Evolutionary conservation across 306 rosid genomes (phyloP).

Genomic region (Gynostemma pentaphyllum): DNA sequence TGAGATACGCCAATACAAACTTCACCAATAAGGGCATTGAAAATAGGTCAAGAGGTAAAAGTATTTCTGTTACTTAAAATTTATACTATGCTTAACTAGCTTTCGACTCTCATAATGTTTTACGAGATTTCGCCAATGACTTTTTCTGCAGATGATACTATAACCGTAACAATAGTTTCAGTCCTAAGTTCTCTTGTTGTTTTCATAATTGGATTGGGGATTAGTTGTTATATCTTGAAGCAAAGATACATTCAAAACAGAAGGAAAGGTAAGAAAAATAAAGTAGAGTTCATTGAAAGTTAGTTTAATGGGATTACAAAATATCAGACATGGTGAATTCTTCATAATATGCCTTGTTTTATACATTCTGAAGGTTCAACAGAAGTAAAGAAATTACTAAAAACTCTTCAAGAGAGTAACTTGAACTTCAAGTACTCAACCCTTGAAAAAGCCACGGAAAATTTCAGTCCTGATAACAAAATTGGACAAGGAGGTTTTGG

Average conservation of each 20-base stretch:
- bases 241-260: constrained; percentile 64
- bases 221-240: constrained; percentile 61
- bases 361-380: constrained; percentile 52
- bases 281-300: no score
- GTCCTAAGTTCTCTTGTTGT: constrained; percentile 58
- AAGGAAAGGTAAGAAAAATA: constrained; percentile 54
- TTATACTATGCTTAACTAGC: neutral
- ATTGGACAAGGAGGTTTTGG: constrained; percentile 97
- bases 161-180: constrained; percentile 33
- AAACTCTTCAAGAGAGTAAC: constrained; percentile 55
- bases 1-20: constrained; percentile 71
- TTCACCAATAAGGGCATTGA: constrained; percentile 50
- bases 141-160: neutral
- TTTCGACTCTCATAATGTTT: neutral
- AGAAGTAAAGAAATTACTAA: constrained; percentile 51
- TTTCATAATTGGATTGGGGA: constrained; percentile 28
- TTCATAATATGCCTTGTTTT: no score
- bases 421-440: constrained; percentile 83
- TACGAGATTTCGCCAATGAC: neutral
- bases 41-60: constrained; percentile 46
- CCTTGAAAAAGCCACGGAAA: constrained; percentile 73
- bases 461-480: constrained; percentile 50
- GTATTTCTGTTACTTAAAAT: neutral
- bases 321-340: no score
- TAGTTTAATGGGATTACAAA: no score